Percentiles rank a stretch among this genome's conserved stretches.
These are phyloP conservation scores for Euphrasia arctica DNA, from an alignment of 305 asterid species.

Conservation along the genomic window DNA sequence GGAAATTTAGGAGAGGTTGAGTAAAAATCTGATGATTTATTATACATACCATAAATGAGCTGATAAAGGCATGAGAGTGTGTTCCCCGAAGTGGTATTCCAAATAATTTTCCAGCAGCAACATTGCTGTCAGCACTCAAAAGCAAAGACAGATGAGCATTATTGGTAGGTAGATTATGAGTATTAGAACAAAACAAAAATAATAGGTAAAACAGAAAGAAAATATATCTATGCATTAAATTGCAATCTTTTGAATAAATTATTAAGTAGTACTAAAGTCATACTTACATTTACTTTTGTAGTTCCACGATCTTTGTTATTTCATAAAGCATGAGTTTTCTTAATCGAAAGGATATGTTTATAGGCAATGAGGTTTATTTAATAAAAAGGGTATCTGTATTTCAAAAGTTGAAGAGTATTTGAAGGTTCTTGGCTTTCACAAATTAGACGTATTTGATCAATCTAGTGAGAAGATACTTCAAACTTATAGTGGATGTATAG, in stretches of 20 bases:
- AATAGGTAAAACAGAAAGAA: conserved; percentile 8
- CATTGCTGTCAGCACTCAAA: conserved; percentile 61
- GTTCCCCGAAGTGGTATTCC: conserved; percentile 99
- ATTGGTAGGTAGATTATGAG: background rate
- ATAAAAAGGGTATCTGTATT: background rate
- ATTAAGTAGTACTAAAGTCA: background rate
- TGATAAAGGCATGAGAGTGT: conserved; percentile 97
- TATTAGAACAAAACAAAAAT: conserved; percentile 9
- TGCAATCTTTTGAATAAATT: conserved; percentile 1
- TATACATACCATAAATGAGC: conserved; percentile 87
- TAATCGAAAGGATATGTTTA: conserved; percentile 6
- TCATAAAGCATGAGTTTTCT: conserved; percentile 5
- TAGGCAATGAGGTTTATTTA: conserved; percentile 5
- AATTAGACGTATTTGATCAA: background rate
- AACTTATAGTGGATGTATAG: background rate
- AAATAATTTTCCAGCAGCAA: conserved; percentile 95
- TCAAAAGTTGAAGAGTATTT: background rate
- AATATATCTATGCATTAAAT: conserved; percentile 8
- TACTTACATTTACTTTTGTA: conserved; percentile 7
- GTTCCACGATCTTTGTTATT: conserved; percentile 14
- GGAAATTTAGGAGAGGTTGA: conserved; percentile 3
- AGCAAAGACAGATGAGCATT: conserved; percentile 25
- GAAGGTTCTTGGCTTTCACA: background rate
- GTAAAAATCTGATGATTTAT: conserved; percentile 10
- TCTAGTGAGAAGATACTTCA: background rate